These are phyloP conservation scores for Verticillium dahliae DNA, from an alignment of 2,329 filamentous ascomycete species.

Conservation along the genomic window DNA sequence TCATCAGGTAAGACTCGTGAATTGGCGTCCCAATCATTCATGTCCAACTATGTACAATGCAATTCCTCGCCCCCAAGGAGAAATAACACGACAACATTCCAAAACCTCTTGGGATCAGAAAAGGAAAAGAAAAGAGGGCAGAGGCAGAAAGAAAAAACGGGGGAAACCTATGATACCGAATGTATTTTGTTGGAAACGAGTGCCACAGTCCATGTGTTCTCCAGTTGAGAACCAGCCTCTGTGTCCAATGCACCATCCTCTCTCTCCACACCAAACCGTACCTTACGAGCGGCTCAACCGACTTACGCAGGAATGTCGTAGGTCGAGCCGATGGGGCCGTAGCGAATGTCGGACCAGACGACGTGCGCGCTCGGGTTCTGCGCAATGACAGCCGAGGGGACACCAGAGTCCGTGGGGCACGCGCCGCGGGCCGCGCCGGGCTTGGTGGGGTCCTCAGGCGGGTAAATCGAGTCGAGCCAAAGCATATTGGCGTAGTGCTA, in stretches of 20 bases:
- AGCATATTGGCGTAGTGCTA: constrained; percentile 55
- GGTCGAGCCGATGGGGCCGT: constrained; percentile 36
- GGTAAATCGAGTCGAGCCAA: constrained; percentile 61
- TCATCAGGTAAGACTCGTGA: background rate
- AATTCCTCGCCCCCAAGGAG: background rate
- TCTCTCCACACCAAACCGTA: no score
- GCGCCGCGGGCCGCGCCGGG: constrained; percentile 17
- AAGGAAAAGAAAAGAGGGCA: background rate
- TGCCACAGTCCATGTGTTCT: background rate
- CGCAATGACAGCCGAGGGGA: constrained; percentile 14
- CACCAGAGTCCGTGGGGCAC: constrained; percentile 16
- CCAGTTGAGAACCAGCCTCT: background rate
- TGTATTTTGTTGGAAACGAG: background rate
- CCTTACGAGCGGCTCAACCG: no score
- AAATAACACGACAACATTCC: background rate
- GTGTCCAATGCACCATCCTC: no score
- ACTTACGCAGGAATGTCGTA: background rate
- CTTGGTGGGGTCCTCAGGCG: constrained; percentile 22
- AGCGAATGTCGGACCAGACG: constrained; percentile 40
- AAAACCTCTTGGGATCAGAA: background rate
- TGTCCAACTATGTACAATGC: constrained; percentile 1
- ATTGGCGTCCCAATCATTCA: background rate
- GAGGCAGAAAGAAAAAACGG: background rate
- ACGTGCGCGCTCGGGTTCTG: constrained; percentile 23
- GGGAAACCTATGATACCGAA: background rate